A percentile compares a stretch with the other conserved stretches of the same genome.
phyloP scores from a whole-genome alignment of 495 filamentous ascomycete genomes.

The Beverwykella pulmonaria region DNA sequence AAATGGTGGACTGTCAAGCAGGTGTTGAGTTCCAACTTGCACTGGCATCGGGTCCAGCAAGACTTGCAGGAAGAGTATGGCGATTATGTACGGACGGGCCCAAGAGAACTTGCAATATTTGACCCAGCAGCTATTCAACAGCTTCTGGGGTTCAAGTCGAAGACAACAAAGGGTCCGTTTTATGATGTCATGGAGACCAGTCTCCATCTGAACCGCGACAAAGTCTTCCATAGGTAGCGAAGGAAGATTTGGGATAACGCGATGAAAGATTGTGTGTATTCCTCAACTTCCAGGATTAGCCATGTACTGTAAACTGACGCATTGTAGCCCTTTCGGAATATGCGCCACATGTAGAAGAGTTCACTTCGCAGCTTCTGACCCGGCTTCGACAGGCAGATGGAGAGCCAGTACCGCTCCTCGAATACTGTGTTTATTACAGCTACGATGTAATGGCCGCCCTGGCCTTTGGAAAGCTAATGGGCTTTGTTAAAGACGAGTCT shows the following conservation, averaged over 20 bases:
- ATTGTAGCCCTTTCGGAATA: slow-evolving; percentile 8
- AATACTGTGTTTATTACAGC: slow-evolving; percentile 9
- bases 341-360: slow-evolving; percentile 11
- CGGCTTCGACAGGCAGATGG: not conserved
- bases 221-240: slow-evolving; percentile 14
- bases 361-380: slow-evolving; percentile 8
- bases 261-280: slow-evolving; percentile 13
- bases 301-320: too few species aligned
- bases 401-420: not conserved
- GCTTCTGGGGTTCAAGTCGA: slow-evolving; percentile 13
- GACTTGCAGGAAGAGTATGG: slow-evolving; percentile 11
- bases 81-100: slow-evolving; percentile 17
- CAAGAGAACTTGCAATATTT: slow-evolving; percentile 13
- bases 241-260: slow-evolving; percentile 22
- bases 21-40: slow-evolving; percentile 3
- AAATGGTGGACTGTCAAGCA: slow-evolving; percentile 23
- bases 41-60: not conserved
- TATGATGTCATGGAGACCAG: slow-evolving; percentile 13
- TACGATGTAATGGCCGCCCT: slow-evolving; percentile 12
- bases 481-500: slow-evolving; percentile 7
- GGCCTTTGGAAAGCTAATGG: slow-evolving; percentile 5
- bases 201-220: slow-evolving; percentile 18
- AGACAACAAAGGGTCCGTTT: slow-evolving; percentile 16
- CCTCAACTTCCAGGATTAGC: too few species aligned
- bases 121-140: slow-evolving; percentile 5